Base-by-base conservation (phyloP, 495 filamentous ascomycete species). In the Penicillium waksmanii region DNA sequence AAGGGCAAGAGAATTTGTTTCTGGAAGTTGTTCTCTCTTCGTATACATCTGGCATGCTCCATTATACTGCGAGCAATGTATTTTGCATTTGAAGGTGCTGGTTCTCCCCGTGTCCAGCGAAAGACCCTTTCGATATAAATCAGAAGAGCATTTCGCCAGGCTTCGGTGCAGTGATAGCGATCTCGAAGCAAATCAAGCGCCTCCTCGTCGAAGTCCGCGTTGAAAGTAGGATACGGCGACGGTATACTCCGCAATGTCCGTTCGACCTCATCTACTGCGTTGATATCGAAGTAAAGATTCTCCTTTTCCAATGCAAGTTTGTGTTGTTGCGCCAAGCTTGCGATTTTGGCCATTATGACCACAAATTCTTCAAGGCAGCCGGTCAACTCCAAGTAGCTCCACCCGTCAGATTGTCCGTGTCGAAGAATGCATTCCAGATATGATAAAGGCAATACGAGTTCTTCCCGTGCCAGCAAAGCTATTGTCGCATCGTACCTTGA, bases 121-220 rank as follows among this genome's bases (percentile, higher is more conserved):
- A 69, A 69, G 12, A 69, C 51, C 40, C 66, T 49, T 43, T 55
- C 50, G 23, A 69, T 69, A 52, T 69, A 69, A 27, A 69, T 36
- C 19, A 69, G 55, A 33, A 69, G 56, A 15, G 54, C 61, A 53
- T 66, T 60, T 59, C 66, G 52, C 66, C 66, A 69, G 17, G 66
- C 65, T 44, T 69, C 56, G 15, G 56, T 58, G 53, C 60, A 66
- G 49, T 69, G 52, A 25, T 59, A 61, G 33, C 49, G 43, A 57
- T 67, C 66, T 44, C 58, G 64, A 34, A 53, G 51, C 35, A 67
- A 56, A 17, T 69, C 58, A 46, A 66, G 60, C 34, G 38, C 50
- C 18, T 64, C 66, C 49, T 58, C 60, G 31, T 57, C 48, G 17
- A 35, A 18, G 34, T 56, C 23, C 44, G 47, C 9, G 34, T 44